Evolutionary conservation across 306 rosid genomes (phyloP), one percentile per base, ranked within the genome.

Genomic region (Arachis stenosperma): DNA sequence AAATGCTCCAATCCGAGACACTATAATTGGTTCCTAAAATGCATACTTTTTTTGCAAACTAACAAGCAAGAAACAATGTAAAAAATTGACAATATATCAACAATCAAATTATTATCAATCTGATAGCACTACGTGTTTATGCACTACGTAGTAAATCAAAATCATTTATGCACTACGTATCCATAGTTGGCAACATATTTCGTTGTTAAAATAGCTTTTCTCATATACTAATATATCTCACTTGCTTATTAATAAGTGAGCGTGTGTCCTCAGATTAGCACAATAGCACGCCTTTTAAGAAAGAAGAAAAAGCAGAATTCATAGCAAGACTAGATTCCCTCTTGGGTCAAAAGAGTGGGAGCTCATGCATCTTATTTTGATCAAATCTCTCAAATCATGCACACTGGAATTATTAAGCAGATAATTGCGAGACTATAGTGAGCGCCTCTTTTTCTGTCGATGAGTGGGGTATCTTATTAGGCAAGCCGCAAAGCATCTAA

Each of bases 271-370:
- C 61, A 78, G 70, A 71, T 5, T 22, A 33, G 54, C 15, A 81
- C 75, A 79, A 79, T 47, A 11, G 15, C 85, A 82, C 88, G 3
- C 29, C 90, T 81, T 86, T 84, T 81, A 62, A 77, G 41, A 62
- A 62, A 75, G 70, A 50, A 50, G 61, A 33, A 62, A 57, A 62
- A 65, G 80, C 51, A 36, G 70, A 65, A 71, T 65, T 51, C 55
- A 33, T 1, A 46, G 65, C 73, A 65, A 76, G 81, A 82, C 75
- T 78, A 77, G 87, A 87, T 82, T 79, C 86, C 72, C 79, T 77
- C 81, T 75, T 9, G 13, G 40, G 82, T 74, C 81, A 66, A 76
- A 80, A 79, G 77, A 36, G 63, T 11, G 52, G 69, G 52, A 47
- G 63, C 64, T 69, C n/a, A 22, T 63, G 62, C 7, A 36, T 54